These are phyloP conservation scores for bread wheat (Triticum aestivum) DNA, from an alignment of 176 grass and related monocot species.

Conservation along the genomic window DNA sequence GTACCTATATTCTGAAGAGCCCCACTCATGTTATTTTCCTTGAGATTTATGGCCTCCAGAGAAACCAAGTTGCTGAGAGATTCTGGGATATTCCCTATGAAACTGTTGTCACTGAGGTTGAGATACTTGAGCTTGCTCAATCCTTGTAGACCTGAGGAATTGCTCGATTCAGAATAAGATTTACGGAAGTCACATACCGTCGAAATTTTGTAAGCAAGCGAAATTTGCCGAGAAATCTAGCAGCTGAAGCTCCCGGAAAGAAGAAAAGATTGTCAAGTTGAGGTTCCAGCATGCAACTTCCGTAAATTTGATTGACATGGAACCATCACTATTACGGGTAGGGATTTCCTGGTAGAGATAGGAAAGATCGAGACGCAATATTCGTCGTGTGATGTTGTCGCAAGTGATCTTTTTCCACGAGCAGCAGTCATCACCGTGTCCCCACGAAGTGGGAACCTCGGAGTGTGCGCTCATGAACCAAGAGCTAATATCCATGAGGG, in stretches of 20 bases:
- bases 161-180: neutral
- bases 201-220: neutral
- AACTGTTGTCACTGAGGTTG: neutral
- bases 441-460: neutral
- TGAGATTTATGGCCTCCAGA: neutral
- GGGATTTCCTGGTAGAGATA: neutral
- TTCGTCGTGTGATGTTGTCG: neutral
- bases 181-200: neutral
- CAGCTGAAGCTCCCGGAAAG: neutral
- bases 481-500: neutral
- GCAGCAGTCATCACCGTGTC: neutral
- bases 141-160: neutral
- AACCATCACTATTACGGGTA: neutral
- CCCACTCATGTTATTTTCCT: neutral
- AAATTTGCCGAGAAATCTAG: neutral
- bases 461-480: neutral
- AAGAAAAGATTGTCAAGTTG: neutral
- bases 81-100: neutral
- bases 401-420: neutral
- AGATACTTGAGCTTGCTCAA: slow-evolving; percentile 12
- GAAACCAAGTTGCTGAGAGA: neutral
- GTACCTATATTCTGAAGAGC: neutral
- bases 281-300: neutral
- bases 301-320: accelerated
- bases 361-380: neutral